Conservation (phyloP, 116 monocot species). For the Cymodocea nodosa region DNA sequence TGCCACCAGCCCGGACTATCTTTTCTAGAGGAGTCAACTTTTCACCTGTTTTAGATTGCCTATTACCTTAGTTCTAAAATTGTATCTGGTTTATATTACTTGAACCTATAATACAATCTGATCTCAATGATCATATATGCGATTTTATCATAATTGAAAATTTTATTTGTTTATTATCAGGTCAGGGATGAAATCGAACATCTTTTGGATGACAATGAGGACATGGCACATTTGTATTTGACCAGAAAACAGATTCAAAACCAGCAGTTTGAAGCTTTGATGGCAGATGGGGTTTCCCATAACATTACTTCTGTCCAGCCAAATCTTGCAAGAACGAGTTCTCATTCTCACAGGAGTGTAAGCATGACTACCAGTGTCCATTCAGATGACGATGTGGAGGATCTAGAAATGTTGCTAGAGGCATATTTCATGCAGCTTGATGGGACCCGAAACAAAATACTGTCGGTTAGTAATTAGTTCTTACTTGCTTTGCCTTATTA, state of each 20-base stretch:
- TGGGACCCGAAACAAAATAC: slow-evolving; percentile 77
- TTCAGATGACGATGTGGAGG: slow-evolving; percentile 82
- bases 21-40: too few relatives aligned
- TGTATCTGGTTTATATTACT: too few relatives aligned
- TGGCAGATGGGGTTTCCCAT: slow-evolving; percentile 39
- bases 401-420: slow-evolving; percentile 96
- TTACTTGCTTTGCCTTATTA: background rate
- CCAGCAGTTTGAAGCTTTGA: slow-evolving; percentile 55
- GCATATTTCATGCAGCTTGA: slow-evolving; percentile 97
- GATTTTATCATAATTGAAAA: too few relatives aligned
- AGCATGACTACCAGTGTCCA: slow-evolving; percentile 53
- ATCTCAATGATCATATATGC: too few relatives aligned
- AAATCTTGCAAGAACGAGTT: slow-evolving; percentile 35
- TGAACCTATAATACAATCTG: too few relatives aligned
- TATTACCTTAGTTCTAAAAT: too few relatives aligned
- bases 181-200: slow-evolving; percentile 96
- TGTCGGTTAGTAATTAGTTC: slow-evolving; percentile 67
- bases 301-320: slow-evolving; percentile 33
- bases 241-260: slow-evolving; percentile 64
- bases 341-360: slow-evolving; percentile 29
- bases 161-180: slow-evolving; percentile 16
- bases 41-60: too few relatives aligned
- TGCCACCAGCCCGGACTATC: too few relatives aligned
- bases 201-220: slow-evolving; percentile 78
- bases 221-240: slow-evolving; percentile 77